Evolutionary conservation across 2,329 filamentous ascomycete species (phyloP).

Genomic region (Exophiala sp.): DNA sequence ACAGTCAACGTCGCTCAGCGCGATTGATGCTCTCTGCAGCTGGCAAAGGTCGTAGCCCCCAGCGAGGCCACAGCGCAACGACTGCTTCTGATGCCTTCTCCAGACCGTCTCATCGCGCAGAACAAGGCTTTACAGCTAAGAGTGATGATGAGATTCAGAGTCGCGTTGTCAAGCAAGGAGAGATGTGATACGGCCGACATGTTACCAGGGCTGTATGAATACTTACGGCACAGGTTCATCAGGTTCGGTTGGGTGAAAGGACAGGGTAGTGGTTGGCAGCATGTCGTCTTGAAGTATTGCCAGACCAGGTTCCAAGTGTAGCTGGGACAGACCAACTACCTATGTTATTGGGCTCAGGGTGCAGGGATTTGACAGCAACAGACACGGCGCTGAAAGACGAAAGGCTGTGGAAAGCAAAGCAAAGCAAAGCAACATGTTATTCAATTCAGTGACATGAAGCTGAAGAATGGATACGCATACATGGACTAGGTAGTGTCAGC

Average conservation of each 20-base stretch:
- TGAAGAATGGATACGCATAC: slow-evolving; percentile 8
- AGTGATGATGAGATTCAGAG: slow-evolving; percentile 7
- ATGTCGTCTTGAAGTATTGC: slow-evolving; percentile 22
- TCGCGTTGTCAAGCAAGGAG: neutral
- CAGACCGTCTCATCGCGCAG: slow-evolving; percentile 17
- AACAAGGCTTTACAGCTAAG: slow-evolving; percentile 5
- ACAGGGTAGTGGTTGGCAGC: slow-evolving; percentile 10
- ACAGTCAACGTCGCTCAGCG: slow-evolving; percentile 20
- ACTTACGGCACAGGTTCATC: slow-evolving; percentile 9
- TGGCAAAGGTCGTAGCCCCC: slow-evolving; percentile 22
- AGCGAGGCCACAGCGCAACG: slow-evolving; percentile 13
- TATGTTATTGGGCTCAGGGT: slow-evolving; percentile 10
- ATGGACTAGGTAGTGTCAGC: slow-evolving; percentile 16
- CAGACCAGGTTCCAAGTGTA: slow-evolving; percentile 5
- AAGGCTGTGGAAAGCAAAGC: no score
- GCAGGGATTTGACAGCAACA: slow-evolving; percentile 3
- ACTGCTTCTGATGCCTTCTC: slow-evolving; percentile 17
- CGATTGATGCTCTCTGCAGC: slow-evolving; percentile 23
- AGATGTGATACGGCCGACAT: slow-evolving; percentile 8
- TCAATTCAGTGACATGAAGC: slow-evolving; percentile 7
- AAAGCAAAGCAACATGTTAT: slow-evolving; percentile 11
- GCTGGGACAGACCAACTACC: slow-evolving; percentile 3
- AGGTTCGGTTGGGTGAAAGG: slow-evolving; percentile 14
- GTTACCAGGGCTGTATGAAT: slow-evolving; percentile 13
- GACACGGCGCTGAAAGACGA: neutral